Base-by-base conservation (phyloP, 768 basidiomycete species). In the Suillus decipiens region DNA sequence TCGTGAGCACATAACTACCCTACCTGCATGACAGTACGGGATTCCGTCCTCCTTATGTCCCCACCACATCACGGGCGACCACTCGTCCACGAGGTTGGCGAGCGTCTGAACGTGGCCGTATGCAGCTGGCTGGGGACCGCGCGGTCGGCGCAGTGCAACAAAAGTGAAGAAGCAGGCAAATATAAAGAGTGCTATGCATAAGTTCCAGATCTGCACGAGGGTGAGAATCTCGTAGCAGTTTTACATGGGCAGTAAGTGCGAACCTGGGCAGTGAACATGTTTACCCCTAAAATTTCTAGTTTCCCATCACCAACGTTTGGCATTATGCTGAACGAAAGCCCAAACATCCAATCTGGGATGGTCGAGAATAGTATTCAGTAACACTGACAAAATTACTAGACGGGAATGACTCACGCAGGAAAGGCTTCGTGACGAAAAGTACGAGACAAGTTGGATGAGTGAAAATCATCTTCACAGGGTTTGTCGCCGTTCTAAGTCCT, bases 71-170 rank as follows among this genome's bases (percentile, higher is more conserved):
- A 63, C 70, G 0, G 68, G 63, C n/a, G 71, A 72, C 76, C 76
- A 73, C 22, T 77, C 75, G 60, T 77, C 76, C 39, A 75, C 67
- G 60, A 76, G 60, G 60, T 77, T 75, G 2, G 71, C 73, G 11
- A 77, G 68, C 17, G 73, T 77, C 51, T 75, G 72, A 3, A 77
- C 60, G 22, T 76, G 74, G 5, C 76, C 74, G 34, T 76, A 77
- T 15, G 71, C 67, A 10, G 72, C 72, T 0, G 73, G 76, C 41
- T 76, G 76, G 1, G 70, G 65, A 1, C 73, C 73, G 12, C 41
- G 62, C 8, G 68, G 72, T 28, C 36, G 36, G 36, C 31, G 67
- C 34, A 41, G 22, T 8, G 60, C 60, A 12, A 63, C 36, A n/a
- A 43, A 50, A 0, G 66, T 65, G 36, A 75, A 53, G 12, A 62